Evolutionary conservation across 306 rosid genomes (phyloP), one percentile per base, ranked within the genome.

Genomic region (Casuarina cunninghamiana): DNA sequence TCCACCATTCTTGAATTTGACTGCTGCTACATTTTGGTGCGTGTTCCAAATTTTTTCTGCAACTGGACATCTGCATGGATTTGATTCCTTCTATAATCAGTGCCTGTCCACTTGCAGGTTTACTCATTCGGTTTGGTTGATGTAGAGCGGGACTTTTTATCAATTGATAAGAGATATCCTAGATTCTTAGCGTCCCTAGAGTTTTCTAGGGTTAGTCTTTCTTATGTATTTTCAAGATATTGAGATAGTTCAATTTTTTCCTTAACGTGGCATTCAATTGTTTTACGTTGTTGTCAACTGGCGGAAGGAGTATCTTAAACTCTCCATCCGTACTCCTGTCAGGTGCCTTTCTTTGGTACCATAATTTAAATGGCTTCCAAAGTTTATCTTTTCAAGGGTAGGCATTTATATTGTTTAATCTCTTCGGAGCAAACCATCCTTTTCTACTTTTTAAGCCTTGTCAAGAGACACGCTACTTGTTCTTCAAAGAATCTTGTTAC

Each of bases 101-200:
- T 68, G 51, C 1, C 13, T 60, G 39, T 74, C 72, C 75, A 41
- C 65, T 54, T 83, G 87, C 93, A 96, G 99, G 96, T 89, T 67
- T 86, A 86, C 83, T 78, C 99, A 48, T 86, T 86, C 60, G 77
- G 94, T 81, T 83, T 93, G 88, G 88, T 93, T 51, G 89, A 91
- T 55, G 78, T 76, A n/a, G 93, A 93, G 81, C 89, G 98, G 90
- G 99, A 88, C 84, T 90, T 87, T 87, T 87, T 91, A 53, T 87
- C 84, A 26, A 61, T 91, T 45, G 90, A 90, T 79, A 96, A 89
- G 80, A 91, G 97, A 65, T 96, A 93, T 75, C 97, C 99, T 0
- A 88, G 96, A 51, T 94, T 96, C 77, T 96, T 93, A 67, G 80
- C 93, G 74, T 80, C 97, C 72, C 95, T 91, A 5, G 96, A 96